Conservation (phyloP, 805 yeast genomes). For the Scheffersomyces stipitis region DNA sequence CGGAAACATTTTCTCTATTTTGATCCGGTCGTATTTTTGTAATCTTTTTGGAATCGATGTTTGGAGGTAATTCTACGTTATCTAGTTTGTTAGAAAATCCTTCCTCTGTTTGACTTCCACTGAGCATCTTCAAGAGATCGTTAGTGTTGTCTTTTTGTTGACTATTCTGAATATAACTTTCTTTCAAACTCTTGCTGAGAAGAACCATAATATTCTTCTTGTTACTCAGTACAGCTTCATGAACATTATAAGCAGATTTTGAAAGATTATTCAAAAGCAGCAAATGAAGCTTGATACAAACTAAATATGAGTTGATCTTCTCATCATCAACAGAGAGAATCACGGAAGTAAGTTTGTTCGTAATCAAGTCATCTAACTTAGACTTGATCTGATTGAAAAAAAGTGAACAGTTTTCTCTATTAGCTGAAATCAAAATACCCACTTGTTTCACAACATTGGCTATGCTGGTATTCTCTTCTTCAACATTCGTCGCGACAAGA, state of each 20-base stretch:
- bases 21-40: conserved; percentile 9
- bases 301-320: conserved; percentile 22
- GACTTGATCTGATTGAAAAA: conserved; percentile 12
- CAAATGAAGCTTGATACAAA: conserved; percentile 33
- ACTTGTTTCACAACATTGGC: too few relatives aligned
- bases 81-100: conserved; percentile 25
- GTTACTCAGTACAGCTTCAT: conserved; percentile 1
- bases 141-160: conserved; percentile 7
- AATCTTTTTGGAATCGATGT: conserved; percentile 33
- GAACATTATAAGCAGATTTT: not conserved
- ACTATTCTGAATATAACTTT: conserved; percentile 8
- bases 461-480: conserved; percentile 5
- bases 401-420: not conserved
- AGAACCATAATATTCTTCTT: conserved; percentile 8
- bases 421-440: too few relatives aligned
- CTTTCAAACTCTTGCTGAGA: conserved; percentile 17
- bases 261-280: conserved; percentile 17
- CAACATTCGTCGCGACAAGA: conserved; percentile 2
- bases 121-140: conserved; percentile 10
- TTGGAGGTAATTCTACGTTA: conserved; percentile 36
- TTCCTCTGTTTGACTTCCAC: conserved; percentile 2
- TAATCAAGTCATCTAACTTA: conserved; percentile 28
- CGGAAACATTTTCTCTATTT: conserved; percentile 3
- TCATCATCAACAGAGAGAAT: conserved; percentile 34
- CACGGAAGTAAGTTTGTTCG: conserved; percentile 22